Evolutionary conservation across 2,329 filamentous ascomycete genomes (phyloP).

Genomic region (Colletotrichum sp.): DNA sequence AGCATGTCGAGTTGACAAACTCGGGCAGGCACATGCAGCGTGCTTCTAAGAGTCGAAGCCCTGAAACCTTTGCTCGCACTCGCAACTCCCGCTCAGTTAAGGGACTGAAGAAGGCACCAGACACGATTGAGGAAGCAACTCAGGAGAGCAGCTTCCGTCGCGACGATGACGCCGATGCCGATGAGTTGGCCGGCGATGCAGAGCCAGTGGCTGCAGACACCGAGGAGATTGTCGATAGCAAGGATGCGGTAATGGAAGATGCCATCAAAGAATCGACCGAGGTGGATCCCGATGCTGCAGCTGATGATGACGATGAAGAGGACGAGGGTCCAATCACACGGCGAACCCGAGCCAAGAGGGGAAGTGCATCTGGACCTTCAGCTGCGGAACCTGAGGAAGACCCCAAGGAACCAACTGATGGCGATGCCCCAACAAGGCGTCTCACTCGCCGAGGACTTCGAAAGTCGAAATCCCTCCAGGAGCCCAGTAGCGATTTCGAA

Average conservation of each 20-base stretch:
- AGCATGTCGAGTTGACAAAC: slow-evolving; percentile 62
- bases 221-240: slow-evolving; percentile 21
- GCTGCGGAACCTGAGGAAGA: slow-evolving; percentile 32
- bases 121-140: slow-evolving; percentile 57
- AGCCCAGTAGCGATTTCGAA: slow-evolving; percentile 67
- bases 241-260: slow-evolving; percentile 28
- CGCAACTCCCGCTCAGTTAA: slow-evolving; percentile 57
- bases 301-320: slow-evolving; percentile 48
- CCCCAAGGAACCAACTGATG: slow-evolving; percentile 26
- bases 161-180: slow-evolving; percentile 37
- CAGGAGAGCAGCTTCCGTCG: slow-evolving; percentile 54
- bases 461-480: slow-evolving; percentile 52
- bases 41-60: slow-evolving; percentile 59
- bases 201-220: slow-evolving; percentile 30
- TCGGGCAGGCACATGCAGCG: slow-evolving; percentile 63
- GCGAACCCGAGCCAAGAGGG: slow-evolving; percentile 45
- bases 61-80: slow-evolving; percentile 52
- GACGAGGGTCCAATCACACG: slow-evolving; percentile 55
- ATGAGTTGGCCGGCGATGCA: slow-evolving; percentile 41
- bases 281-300: slow-evolving; percentile 33
- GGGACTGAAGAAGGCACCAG: slow-evolving; percentile 52
- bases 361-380: slow-evolving; percentile 30
- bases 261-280: slow-evolving; percentile 27
- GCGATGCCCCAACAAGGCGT: slow-evolving; percentile 45
- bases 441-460: slow-evolving; percentile 52